Base-by-base conservation (phyloP, 2,329 filamentous ascomycete genomes). In the Cladosporium cucumerinum region DNA sequence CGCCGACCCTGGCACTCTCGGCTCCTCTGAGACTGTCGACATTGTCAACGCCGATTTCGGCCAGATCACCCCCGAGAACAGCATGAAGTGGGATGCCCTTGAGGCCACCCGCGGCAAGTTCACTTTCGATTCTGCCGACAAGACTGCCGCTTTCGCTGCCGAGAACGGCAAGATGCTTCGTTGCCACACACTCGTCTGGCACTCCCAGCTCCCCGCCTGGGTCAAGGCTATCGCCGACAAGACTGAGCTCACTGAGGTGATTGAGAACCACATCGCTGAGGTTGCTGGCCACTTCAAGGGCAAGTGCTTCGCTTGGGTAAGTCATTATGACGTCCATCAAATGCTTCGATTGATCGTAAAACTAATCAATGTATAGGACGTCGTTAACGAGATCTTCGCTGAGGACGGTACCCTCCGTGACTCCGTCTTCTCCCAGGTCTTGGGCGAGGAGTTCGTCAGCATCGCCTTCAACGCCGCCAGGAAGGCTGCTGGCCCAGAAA, bases 401-500 rank as follows among this genome's bases (percentile, higher is more conserved):
- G 70, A 73, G 43, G 70, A 87, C 69, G 89, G 96, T 75, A 85
- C 93, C 51, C 83, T 92, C 64, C 86, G 88, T 49, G 71, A 78
- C 34, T 85, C 82, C 8, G 86, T 91, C 70, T 92, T 90, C 79
- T 89, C 81, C 70, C 82, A 84, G 28, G 85, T 91, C 1, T 82
- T 92, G 3, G 89, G 89, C 51, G 88, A 91, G 77, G 84, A 85
- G 74, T 91, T 89, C 72, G 85, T 92, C 61, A 80, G 81, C 25
- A 88, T 90, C 71, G 89, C 89, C 36, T 92, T 92, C 78, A 81
- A 85, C 58, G 86, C 89, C 8, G 61, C 61, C 23, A 58, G 52
- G 43, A 57, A 64, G 25, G 61, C 61, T 10, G 89, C 92, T n/a
- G n/a, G n/a, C 73, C 87, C 89, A 1, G 72, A 77, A 63, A 88